phyloP scores from a whole-genome alignment of 441 rosid genomes.

The Iberis amara region DNA sequence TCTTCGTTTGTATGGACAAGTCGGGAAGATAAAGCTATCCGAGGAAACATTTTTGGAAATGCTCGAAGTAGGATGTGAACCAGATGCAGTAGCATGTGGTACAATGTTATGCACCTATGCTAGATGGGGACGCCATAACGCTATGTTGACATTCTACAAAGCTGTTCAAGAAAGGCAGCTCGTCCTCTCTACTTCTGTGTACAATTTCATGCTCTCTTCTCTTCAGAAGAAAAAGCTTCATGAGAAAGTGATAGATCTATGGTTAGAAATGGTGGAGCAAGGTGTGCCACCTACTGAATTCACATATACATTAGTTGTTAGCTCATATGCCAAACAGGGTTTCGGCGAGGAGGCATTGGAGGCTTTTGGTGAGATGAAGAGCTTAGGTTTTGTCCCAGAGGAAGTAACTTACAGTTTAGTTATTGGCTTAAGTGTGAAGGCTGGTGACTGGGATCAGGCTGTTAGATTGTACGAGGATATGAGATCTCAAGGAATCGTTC shows the following conservation, averaged over 20 bases:
- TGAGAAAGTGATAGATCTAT: conserved; percentile 51
- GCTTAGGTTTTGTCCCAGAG: conserved; percentile 59
- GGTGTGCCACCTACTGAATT: conserved; percentile 54
- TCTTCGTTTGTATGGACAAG: conserved; percentile 76
- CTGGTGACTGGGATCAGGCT: conserved; percentile 57
- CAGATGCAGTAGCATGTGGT: conserved; percentile 91
- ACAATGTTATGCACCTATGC: conserved; percentile 91
- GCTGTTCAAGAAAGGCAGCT: conserved; percentile 68
- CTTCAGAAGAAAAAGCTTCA: conserved; percentile 84
- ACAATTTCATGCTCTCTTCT: conserved; percentile 87
- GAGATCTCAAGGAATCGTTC: conserved; percentile 58
- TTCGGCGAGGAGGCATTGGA: conserved; percentile 53
- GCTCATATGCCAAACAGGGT: conserved; percentile 65
- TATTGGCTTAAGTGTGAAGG: conserved; percentile 49
- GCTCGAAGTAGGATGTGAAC: conserved; percentile 86
- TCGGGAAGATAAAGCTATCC: conserved; percentile 76
- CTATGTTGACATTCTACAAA: conserved; percentile 70
- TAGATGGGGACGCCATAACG: conserved; percentile 83
- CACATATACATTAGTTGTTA: conserved; percentile 71
- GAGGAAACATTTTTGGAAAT: conserved; percentile 85
- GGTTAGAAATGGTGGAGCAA: conserved; percentile 65
- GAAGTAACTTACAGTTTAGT: conserved; percentile 76
- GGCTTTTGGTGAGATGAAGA: conserved; percentile 64
- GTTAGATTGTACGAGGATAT: conserved; percentile 58
- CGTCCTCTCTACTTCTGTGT: conserved; percentile 53